Evolutionary conservation across 805 yeast genomes (phyloP), one percentile per base, ranked within the genome.

Genomic region (Hanseniaspora lachancei): DNA sequence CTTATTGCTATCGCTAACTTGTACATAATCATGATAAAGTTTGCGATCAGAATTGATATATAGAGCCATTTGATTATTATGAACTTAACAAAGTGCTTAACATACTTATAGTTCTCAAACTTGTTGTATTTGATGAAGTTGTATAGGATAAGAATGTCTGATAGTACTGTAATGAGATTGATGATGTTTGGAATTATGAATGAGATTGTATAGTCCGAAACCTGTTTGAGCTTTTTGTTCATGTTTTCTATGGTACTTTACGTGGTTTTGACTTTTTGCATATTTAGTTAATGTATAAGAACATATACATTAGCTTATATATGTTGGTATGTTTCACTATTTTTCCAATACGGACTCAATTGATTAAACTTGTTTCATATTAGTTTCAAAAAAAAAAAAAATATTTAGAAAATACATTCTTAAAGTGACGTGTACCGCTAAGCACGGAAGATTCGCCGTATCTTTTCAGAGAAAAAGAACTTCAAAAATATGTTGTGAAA

Each of bases 1-100:
- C 47, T 23, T 2, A 44, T 9, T 8, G 55, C 35, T 16, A 43
- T 24, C 10, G 7, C 16, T 5, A 27, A 10, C 29, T 52, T 52
- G 39, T 38, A 52, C 2, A 35, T 7, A 6, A 52, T 38, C 38
- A 52, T 44, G 16, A 29, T 7, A 24, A 43, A 36, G 15, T 39
- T 41, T 5, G 40, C 10, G 5, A 24, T 27, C 2, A 39, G 38
- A 4, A 47, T 38, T 27, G 44, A 7, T 7, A 52, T 44, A 10
- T 52, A 52, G 3, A 52, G 38, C 49, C 49, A 52, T 29, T 52
- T 52, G 13, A 47, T 46, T n/a, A 46, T 34, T 13, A 34, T 20
- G 16, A 46, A 46, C 27, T 46, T 46, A 20, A 46, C 35, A n/a
- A 46, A 32, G 24, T 46, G 38, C 15, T 46, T 29, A 24, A 46